Conservation (phyloP, 2,329 filamentous ascomycete genomes). For the Dactylellina leptospora region DNA sequence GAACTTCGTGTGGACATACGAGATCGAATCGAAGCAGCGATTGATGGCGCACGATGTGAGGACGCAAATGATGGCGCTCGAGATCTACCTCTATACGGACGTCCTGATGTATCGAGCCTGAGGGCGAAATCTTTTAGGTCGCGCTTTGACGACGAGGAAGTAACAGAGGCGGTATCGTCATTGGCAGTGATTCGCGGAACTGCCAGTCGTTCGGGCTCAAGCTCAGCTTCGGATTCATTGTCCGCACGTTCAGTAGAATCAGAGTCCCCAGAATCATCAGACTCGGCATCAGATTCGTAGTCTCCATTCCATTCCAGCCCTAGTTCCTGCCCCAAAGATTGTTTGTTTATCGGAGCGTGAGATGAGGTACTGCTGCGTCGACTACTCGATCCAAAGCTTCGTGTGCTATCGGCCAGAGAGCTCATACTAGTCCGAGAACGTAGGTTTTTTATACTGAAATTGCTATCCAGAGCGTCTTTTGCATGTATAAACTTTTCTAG, state of each 20-base stretch:
- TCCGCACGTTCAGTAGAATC: constrained; percentile 47
- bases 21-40: constrained; percentile 46
- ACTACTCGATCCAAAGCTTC: constrained; percentile 41
- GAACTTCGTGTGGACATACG: constrained; percentile 42
- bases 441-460: constrained; percentile 49
- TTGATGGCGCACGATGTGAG: constrained; percentile 43
- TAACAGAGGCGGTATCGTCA: constrained; percentile 22
- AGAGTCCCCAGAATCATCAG: constrained; percentile 40
- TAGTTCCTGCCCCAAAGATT: constrained; percentile 43
- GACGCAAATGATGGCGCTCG: constrained; percentile 30
- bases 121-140: constrained; percentile 39
- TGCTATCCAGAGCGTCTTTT: constrained; percentile 50
- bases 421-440: constrained; percentile 47
- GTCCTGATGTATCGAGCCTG: constrained; percentile 47
- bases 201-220: constrained; percentile 2
- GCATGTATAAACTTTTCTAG: constrained; percentile 52
- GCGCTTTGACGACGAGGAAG: constrained; percentile 32
- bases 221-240: constrained; percentile 44
- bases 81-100: constrained; percentile 26
- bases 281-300: constrained; percentile 44
- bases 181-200: constrained; percentile 36
- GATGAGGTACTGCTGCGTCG: constrained; percentile 49
- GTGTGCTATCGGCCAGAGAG: constrained; percentile 40
- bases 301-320: constrained; percentile 50
- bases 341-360: constrained; percentile 32